Percentiles rank a stretch among this genome's conserved stretches.
phyloP scores from a whole-genome alignment of 768 basidiomycete species.

The Mycena floridula region DNA sequence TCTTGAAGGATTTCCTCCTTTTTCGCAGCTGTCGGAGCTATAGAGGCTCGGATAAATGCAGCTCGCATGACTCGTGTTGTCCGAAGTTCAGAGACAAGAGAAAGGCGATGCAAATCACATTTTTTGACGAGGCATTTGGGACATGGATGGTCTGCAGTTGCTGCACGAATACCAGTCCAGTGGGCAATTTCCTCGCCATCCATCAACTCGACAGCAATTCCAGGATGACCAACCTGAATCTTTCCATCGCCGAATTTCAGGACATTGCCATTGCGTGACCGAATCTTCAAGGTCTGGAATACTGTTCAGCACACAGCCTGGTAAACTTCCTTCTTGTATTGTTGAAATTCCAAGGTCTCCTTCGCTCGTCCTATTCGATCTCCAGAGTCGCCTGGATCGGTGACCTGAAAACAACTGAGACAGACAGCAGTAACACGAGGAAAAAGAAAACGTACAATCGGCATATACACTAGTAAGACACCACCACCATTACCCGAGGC shows the following conservation, averaged over 20 bases:
- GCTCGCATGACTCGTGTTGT: slow-evolving; percentile 6
- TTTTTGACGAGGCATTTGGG: slow-evolving; percentile 8
- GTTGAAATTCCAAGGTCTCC: slow-evolving; percentile 7
- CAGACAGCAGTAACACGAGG: background rate
- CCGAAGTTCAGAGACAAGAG: background rate
- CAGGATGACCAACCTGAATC: slow-evolving; percentile 5
- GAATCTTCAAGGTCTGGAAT: slow-evolving; percentile 3
- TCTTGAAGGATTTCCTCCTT: background rate
- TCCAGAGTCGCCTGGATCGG: slow-evolving; percentile 5
- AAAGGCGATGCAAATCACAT: slow-evolving; percentile 3
- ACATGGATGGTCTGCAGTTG: slow-evolving; percentile 5
- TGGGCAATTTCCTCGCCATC: slow-evolving; percentile 9
- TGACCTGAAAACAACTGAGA: background rate
- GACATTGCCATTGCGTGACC: slow-evolving; percentile 7
- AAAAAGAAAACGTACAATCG: background rate
- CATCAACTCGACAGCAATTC: slow-evolving; percentile 10
- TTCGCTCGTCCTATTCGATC: background rate
- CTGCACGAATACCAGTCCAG: slow-evolving; percentile 6
- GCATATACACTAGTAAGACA: background rate
- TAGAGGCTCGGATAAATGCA: background rate
- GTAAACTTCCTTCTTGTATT: slow-evolving; percentile 7
- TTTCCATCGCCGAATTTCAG: slow-evolving; percentile 6
- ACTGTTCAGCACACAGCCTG: slow-evolving; percentile 4
- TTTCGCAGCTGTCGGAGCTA: background rate
- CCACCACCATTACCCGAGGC: no score